Conservation (phyloP, 179 eudicot species). For the Kewa caespitosa region DNA sequence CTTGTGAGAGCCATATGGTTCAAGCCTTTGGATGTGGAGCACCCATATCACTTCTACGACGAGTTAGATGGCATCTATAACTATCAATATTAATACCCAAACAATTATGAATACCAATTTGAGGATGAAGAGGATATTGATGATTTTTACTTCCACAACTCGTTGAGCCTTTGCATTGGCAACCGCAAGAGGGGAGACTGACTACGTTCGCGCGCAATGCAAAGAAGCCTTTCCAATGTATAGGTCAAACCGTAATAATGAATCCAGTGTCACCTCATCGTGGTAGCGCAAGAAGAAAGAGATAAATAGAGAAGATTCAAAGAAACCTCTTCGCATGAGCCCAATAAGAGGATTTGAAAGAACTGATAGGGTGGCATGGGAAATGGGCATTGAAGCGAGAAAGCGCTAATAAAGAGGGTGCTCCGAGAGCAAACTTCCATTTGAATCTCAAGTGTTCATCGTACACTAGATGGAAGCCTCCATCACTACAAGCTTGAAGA, state of each 20-base stretch:
- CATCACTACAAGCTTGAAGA: neutral
- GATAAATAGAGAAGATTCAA: too few relatives aligned
- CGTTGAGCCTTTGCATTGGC: conserved; percentile 26
- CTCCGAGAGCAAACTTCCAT: conserved; percentile 90
- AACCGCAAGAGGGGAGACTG: too few relatives aligned
- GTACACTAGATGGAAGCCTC: conserved; percentile 73
- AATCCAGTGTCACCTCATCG: too few relatives aligned
- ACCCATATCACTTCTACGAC: conserved; percentile 43
- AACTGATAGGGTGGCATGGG: too few relatives aligned
- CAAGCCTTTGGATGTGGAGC: conserved; percentile 62
- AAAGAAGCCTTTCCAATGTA: too few relatives aligned
- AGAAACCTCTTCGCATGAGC: too few relatives aligned
- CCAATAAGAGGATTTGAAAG: too few relatives aligned
- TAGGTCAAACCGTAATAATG: too few relatives aligned
- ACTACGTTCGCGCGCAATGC: too few relatives aligned
- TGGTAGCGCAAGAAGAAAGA: too few relatives aligned
- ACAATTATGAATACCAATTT: conserved; percentile 43
- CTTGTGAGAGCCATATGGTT: conserved; percentile 92
- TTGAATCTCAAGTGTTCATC: conserved; percentile 73
- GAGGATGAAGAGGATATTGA: conserved; percentile 40
- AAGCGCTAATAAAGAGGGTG: too few relatives aligned
- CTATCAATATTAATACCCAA: conserved; percentile 45
- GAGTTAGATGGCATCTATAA: conserved; percentile 45
- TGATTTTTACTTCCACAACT: conserved; percentile 45
- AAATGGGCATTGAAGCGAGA: too few relatives aligned